Evolutionary conservation across 129 eudicot genomes (phyloP).

Genomic region (Helichrysum umbraculigerum): DNA sequence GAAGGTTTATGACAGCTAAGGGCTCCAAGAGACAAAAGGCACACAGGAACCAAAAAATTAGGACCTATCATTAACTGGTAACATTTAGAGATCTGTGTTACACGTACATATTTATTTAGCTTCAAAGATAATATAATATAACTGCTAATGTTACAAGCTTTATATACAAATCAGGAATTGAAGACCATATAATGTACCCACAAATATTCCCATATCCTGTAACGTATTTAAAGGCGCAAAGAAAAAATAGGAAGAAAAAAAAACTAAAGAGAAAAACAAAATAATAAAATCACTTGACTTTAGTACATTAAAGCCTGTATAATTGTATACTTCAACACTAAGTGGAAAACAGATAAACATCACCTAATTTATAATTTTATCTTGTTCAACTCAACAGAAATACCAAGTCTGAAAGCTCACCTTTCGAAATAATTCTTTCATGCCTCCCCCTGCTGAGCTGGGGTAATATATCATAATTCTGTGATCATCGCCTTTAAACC

Average conservation of each 20-base stretch:
- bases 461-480: constrained; percentile 98
- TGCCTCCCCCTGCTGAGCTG: constrained; percentile 97
- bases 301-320: neutral
- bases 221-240: neutral
- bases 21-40: neutral
- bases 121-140: neutral
- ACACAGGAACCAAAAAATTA: too few species aligned
- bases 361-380: constrained; percentile 7
- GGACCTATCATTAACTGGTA: neutral
- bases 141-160: neutral
- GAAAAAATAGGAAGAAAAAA: neutral
- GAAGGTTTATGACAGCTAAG: neutral
- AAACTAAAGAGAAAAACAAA: neutral
- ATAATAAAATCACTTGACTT: constrained; percentile 11
- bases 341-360: neutral
- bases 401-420: constrained; percentile 40
- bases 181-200: neutral
- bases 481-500: constrained; percentile 80
- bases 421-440: constrained; percentile 97
- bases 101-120: constrained; percentile 4
- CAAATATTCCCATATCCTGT: neutral
- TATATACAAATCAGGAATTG: neutral
- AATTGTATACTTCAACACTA: neutral
- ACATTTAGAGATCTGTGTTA: neutral
- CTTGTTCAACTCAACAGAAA: constrained; percentile 10